phyloP scores from a whole-genome alignment of 1,139 yeast genomes.

The Candida mesenterica region DNA sequence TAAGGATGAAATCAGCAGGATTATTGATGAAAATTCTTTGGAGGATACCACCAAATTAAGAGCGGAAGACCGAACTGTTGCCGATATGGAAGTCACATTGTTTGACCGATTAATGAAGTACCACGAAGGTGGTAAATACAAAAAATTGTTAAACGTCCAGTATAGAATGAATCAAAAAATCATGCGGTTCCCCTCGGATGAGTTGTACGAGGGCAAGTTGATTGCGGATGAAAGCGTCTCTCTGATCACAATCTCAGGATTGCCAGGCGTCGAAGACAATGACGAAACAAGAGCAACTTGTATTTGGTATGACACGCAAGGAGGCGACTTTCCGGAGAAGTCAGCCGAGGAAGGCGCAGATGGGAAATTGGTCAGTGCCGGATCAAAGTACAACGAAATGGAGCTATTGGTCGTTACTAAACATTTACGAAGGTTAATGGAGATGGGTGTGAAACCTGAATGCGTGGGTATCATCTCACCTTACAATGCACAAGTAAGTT shows the following conservation, averaged over 20 bases:
- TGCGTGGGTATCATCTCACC: slow-evolving; percentile 86
- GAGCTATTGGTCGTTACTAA: slow-evolving; percentile 61
- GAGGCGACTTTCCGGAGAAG: slow-evolving; percentile 74
- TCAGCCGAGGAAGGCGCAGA: slow-evolving; percentile 32
- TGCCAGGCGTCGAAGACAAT: slow-evolving; percentile 46
- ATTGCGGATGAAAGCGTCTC: slow-evolving; percentile 63
- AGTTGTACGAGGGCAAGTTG: slow-evolving; percentile 62
- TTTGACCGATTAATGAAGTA: slow-evolving; percentile 75
- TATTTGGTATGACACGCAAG: slow-evolving; percentile 91
- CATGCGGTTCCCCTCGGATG: slow-evolving; percentile 74
- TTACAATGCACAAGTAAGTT: slow-evolving; percentile 79
- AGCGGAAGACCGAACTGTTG: slow-evolving; percentile 23
- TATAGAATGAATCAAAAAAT: slow-evolving; percentile 82
- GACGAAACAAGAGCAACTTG: slow-evolving; percentile 34
- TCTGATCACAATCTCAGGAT: slow-evolving; percentile 51
- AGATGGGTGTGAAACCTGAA: slow-evolving; percentile 44
- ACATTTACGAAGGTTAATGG: slow-evolving; percentile 53
- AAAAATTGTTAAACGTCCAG: slow-evolving; percentile 64
- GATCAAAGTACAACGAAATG: slow-evolving; percentile 69
- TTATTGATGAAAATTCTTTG: no score
- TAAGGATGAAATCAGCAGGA: slow-evolving; percentile 25
- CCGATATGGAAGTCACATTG: slow-evolving; percentile 58
- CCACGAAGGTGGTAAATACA: slow-evolving; percentile 45
- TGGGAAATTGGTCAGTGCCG: slow-evolving; percentile 15
- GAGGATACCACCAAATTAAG: no score